Base-by-base conservation (phyloP, 257 asterid species). In the Craterostigma plantagineum region DNA sequence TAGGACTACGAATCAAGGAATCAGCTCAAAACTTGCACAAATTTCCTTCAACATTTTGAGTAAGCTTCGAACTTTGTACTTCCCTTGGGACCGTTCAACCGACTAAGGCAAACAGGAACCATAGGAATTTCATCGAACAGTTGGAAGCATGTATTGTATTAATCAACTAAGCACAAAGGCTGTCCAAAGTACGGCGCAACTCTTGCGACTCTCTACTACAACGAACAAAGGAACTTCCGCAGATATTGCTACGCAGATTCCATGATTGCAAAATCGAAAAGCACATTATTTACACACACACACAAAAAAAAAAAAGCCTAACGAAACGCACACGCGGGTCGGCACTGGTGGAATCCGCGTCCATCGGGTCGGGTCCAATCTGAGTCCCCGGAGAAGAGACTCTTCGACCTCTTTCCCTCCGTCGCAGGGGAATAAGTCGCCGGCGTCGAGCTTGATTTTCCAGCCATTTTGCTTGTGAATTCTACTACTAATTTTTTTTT, bases 301-400 rank as follows among this genome's bases (percentile, higher is more conserved):
- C 38, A 43, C 7, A 39, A 15, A 3, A 18, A 10, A 18, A 4
- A 35, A 8, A 42, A 8, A 37, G 34, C 40, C 9, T 51, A 7
- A 38, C n/a, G 23, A 44, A 9, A 63, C 70, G 18, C 46, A 86
- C 97, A 79, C 45, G 98, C 94, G 51, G 83, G 93, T 59, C 98
- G 90, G 64, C 98, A 90, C 60, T 77, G 79, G 63, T 76, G 94
- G 66, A 60, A 62, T 65, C 65, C 48, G 37, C 99, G 94, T 50
- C 80, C 90, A 18, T 90, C 95, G 18, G 92, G 75, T 45, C 99
- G 81, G 54, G 70, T 75, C 91, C 79, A 79, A 50, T 74, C 79
- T 42, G 77, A 59, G 43, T 62, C 83, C 33, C 67, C 11, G 5
- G 38, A 23, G 41, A 52, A 30, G 46, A 69, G 58, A 38, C 52